These are phyloP conservation scores for Xylariaceae sp. DNA, from an alignment of 2,329 filamentous ascomycete species.

Conservation along the genomic window DNA sequence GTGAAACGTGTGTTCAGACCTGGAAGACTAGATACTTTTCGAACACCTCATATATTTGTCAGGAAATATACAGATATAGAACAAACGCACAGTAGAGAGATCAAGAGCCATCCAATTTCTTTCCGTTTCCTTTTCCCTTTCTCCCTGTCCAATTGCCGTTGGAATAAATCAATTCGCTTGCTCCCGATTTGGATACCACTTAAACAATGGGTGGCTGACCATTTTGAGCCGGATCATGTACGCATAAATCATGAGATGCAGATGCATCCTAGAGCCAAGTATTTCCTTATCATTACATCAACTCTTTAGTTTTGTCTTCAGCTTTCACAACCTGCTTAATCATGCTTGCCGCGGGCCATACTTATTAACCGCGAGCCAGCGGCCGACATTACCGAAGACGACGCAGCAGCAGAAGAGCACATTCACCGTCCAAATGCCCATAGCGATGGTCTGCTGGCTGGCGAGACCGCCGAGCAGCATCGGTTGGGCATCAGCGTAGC, in stretches of 20 bases:
- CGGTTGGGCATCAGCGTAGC: conserved; percentile 4
- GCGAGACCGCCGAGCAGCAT: conserved; percentile 60
- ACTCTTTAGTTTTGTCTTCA: neutral
- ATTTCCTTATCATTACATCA: neutral
- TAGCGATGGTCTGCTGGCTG: conserved; percentile 69
- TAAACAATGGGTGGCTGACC: neutral
- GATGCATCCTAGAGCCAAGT: neutral
- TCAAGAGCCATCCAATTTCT: neutral
- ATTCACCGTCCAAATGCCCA: conserved; percentile 88
- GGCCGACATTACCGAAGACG: conserved; percentile 94
- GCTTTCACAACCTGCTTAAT: conserved; percentile 47
- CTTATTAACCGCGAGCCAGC: conserved; percentile 69
- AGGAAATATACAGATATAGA: conserved; percentile 4
- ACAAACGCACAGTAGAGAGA: conserved; percentile 1
- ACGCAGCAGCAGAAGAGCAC: conserved; percentile 94
- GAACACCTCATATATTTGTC: neutral
- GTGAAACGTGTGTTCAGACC: too few relatives aligned
- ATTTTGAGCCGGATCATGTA: neutral
- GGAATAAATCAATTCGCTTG: conserved; percentile 4
- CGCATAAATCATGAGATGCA: conserved; percentile 15
- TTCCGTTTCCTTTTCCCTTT: neutral
- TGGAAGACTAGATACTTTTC: neutral
- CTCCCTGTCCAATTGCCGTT: neutral
- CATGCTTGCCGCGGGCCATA: conserved; percentile 49
- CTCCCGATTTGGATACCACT: neutral